Conservation (phyloP, 2,329 filamentous ascomycete species). For the Aspergillus pseudoviridinutans region DNA sequence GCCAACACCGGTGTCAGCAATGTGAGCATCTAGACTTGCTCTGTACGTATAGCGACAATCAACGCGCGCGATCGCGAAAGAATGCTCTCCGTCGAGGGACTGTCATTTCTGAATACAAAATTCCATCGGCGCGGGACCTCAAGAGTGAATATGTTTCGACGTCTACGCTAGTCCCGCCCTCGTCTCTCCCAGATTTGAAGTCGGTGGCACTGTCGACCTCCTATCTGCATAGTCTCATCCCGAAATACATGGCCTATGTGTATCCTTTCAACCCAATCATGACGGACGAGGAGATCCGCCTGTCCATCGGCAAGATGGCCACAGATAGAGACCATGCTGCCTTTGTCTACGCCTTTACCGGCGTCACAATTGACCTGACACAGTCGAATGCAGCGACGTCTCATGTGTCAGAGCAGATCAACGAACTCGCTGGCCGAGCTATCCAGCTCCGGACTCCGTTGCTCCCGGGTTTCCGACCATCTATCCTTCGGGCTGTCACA, state of each 20-base stretch:
- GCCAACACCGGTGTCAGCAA: conserved; percentile 42
- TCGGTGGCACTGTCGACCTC: conserved; percentile 7
- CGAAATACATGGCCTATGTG: conserved; percentile 43
- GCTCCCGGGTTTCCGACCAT: conserved; percentile 37
- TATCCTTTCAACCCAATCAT: conserved; percentile 49
- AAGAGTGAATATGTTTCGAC: conserved; percentile 12
- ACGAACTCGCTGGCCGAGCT: conserved; percentile 28
- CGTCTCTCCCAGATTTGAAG: conserved; percentile 4
- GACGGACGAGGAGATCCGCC: conserved; percentile 36
- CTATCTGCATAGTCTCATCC: conserved; percentile 41
- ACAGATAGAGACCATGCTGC: conserved; percentile 36
- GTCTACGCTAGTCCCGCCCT: conserved; percentile 17
- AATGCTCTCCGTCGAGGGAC: conserved; percentile 37
- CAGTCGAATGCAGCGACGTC: conserved; percentile 22
- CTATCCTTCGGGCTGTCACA: conserved; percentile 48
- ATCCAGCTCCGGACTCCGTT: conserved; percentile 36
- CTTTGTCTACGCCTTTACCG: conserved; percentile 45
- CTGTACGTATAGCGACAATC: conserved; percentile 41
- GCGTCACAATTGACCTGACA: conserved; percentile 44
- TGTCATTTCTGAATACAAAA: conserved; percentile 40
- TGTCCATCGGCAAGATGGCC: conserved; percentile 35
- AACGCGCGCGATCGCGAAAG: conserved; percentile 31
- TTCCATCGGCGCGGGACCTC: background rate
- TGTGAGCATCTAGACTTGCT: conserved; percentile 43
- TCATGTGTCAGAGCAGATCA: conserved; percentile 25